phyloP scores from a whole-genome alignment of 306 rosid genomes.

The Trichosanthes truncata region DNA sequence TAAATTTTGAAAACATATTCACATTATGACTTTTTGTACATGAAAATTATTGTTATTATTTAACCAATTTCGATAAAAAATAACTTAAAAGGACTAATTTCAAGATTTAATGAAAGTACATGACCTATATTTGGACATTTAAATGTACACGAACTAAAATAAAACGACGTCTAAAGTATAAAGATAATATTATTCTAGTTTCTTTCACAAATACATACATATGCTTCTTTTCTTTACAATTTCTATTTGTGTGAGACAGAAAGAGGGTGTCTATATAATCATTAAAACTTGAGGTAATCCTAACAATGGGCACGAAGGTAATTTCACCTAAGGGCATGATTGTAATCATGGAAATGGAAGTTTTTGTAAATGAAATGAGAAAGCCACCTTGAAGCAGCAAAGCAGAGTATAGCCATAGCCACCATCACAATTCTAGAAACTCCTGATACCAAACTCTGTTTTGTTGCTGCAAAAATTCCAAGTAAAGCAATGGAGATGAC shows the following conservation, averaged over 20 bases:
- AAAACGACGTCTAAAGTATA: too few relatives aligned
- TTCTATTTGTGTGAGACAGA: not conserved
- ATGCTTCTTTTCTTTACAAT: not conserved
- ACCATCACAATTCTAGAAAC: constrained; percentile 38
- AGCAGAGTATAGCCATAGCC: constrained; percentile 43
- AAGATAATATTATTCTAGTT: not conserved
- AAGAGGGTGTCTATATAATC: not conserved
- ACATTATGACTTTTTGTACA: too few relatives aligned
- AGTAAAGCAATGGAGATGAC: constrained; percentile 44
- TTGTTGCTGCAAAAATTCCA: constrained; percentile 61
- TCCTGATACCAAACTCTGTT: constrained; percentile 33
- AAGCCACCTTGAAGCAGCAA: constrained; percentile 60
- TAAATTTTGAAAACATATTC: too few relatives aligned
- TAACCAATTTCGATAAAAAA: too few relatives aligned
- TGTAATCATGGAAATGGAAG: constrained; percentile 74
- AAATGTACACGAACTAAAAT: too few relatives aligned
- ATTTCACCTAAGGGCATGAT: constrained; percentile 42
- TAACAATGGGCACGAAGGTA: not conserved
- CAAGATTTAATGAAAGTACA: too few relatives aligned
- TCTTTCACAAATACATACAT: not conserved
- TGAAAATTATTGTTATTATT: too few relatives aligned
- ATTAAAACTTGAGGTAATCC: not conserved
- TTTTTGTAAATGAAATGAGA: constrained; percentile 65
- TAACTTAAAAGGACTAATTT: too few relatives aligned
- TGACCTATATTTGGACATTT: too few relatives aligned